Evolutionary conservation across 495 filamentous ascomycete genomes (phyloP).

Genomic region (Lasiosphaeria ovina): DNA sequence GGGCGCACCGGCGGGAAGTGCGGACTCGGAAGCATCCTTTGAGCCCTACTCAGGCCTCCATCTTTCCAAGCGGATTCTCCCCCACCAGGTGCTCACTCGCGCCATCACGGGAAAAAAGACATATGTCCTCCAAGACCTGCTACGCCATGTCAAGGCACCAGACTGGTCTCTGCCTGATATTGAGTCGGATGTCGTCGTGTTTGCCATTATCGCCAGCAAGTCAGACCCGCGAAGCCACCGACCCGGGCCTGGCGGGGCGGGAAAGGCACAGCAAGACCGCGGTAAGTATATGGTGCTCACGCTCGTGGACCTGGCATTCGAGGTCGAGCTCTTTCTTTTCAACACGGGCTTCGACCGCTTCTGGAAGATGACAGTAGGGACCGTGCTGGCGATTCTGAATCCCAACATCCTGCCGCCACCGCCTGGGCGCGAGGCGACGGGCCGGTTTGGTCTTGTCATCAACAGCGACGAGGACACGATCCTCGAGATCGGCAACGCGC

Average conservation of each 20-base stretch:
- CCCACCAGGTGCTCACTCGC: slow-evolving; percentile 72
- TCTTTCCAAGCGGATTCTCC: slow-evolving; percentile 81
- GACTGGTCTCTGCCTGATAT: slow-evolving; percentile 82
- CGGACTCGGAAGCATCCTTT: slow-evolving; percentile 50
- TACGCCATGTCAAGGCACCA: slow-evolving; percentile 77
- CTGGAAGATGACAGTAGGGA: slow-evolving; percentile 85
- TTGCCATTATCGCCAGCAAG: slow-evolving; percentile 83
- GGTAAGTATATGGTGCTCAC: slow-evolving; percentile 89
- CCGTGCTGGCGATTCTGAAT: slow-evolving; percentile 89
- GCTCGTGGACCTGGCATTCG: slow-evolving; percentile 86
- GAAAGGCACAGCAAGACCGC: slow-evolving; percentile 49
- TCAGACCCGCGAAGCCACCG: slow-evolving; percentile 75
- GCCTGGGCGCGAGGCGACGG: slow-evolving; percentile 66
- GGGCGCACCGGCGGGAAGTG: not conserved
- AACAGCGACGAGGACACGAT: slow-evolving; percentile 82
- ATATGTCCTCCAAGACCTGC: slow-evolving; percentile 75
- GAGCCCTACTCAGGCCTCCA: slow-evolving; percentile 85
- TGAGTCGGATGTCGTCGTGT: slow-evolving; percentile 81
- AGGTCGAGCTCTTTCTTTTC: slow-evolving; percentile 89
- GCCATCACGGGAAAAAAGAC: slow-evolving; percentile 73
- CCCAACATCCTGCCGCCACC: slow-evolving; percentile 86
- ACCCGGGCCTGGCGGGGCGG: slow-evolving; percentile 50
- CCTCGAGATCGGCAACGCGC: slow-evolving; percentile 80
- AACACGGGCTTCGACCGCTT: slow-evolving; percentile 84
- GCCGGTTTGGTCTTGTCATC: slow-evolving; percentile 78